Base-by-base conservation (phyloP, 2,329 filamentous ascomycete species). In the Aspergillus hiratsukae region DNA sequence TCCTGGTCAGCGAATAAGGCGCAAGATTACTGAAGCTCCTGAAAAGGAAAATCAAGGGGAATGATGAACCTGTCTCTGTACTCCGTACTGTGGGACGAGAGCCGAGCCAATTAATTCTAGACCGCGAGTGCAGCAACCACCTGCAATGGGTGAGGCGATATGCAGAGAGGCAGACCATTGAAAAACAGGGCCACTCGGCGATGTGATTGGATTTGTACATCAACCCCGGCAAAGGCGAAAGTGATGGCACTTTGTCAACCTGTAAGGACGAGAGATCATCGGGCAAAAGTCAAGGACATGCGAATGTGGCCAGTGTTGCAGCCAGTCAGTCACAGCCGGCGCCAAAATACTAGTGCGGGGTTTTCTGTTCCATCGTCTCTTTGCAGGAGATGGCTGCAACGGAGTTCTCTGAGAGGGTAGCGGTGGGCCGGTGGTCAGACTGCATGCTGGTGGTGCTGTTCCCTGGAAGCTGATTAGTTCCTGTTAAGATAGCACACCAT, bases 51-150 rank as follows among this genome's bases (percentile, higher is more conserved):
- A 19, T 21, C 10, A 50, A 57, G 52, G 56, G 54, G 50, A 55
- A 56, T 31, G 43, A n/a, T 48, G 41, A 55, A 19, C 41, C 41
- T 19, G 21, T 23, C 10, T 21, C 41, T 14, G 41, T 45, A 21
- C 41, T 45, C 41, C 19, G 41, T 45, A 23, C 5, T 45, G 41
- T 45, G 46, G 53, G 31, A 46, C 48, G 14, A 37, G 31, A 37
- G 31, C 31, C 48, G 52, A 58, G 58, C 56, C 54, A 58, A 56
- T 56, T 56, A 61, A 58, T 60, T 61, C 59, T 19, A 56, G 53
- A 54, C 52, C 58, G 55, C 55, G n/a, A 45, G 3, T 21, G 41
- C 41, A 45, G 41, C 31, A 37, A 37, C 31, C 31, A 23, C 41
- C 9, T 45, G 41, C 41, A 21, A 27, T 21, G 21, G 43, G 43